Conservation (phyloP, 164 flowering plant species). For the Aristolochia californica region DNA sequence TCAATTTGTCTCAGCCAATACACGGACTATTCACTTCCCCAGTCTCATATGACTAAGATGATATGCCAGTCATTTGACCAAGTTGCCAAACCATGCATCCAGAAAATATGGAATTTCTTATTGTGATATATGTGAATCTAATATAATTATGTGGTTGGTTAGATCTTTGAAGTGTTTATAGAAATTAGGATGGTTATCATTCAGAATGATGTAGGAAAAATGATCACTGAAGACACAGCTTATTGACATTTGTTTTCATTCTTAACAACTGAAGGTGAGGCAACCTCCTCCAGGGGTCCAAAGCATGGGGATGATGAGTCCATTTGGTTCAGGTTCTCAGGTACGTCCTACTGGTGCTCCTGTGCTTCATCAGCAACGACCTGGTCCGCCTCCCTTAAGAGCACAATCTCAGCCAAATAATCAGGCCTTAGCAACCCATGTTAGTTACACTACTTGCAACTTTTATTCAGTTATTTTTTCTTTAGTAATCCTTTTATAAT, state of each 20-base stretch:
- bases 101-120: background rate
- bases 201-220: background rate
- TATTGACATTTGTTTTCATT: background rate
- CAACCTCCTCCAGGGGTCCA: slow-evolving; percentile 38
- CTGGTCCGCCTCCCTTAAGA: slow-evolving; percentile 39
- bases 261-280: slow-evolving; percentile 26
- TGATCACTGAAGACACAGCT: too few relatives aligned
- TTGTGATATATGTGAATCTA: background rate
- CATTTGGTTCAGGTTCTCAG: slow-evolving; percentile 41
- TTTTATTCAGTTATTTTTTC: background rate
- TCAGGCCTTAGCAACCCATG: slow-evolving; percentile 44
- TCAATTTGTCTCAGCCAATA: too few relatives aligned
- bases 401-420: slow-evolving; percentile 32
- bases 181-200: background rate
- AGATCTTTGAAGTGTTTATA: background rate
- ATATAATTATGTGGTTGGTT: too few relatives aligned
- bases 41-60: too few relatives aligned
- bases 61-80: too few relatives aligned
- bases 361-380: slow-evolving; percentile 43
- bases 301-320: slow-evolving; percentile 44
- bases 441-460: slow-evolving; percentile 17
- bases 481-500: background rate
- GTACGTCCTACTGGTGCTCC: slow-evolving; percentile 43
- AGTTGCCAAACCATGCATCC: too few relatives aligned
- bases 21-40: too few relatives aligned